Evolutionary conservation across 2,329 filamentous ascomycete genomes (phyloP), one percentile per base, ranked within the genome.

Genomic region (Neonectria hederae): DNA sequence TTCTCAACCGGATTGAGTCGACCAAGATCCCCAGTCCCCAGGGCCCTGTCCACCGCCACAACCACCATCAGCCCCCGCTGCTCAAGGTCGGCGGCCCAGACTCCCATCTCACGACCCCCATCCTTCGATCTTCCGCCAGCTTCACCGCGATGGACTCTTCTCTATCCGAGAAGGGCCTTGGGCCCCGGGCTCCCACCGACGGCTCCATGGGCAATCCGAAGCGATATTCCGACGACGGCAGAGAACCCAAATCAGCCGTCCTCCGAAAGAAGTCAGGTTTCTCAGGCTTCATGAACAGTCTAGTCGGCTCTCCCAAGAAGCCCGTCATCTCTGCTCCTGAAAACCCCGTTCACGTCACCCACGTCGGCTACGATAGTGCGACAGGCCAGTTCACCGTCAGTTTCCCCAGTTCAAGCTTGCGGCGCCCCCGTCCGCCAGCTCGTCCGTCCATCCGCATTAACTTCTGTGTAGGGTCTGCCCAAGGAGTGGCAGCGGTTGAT

Each of bases 401-500:
- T 87, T 22, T 55, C 49, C 32, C 63, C 59, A 30, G 46, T 40
- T 52, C 63, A 57, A 46, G 59, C 59, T 55, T 48, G 28, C 26
- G 58, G 76, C 43, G 24, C 28, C 46, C 59, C 58, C 62, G 52
- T 73, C 35, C 40, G 22, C 38, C 59, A 8, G 22, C 60, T 42
- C 35, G 66, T 70, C 61, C 53, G 55, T 28, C 48, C 54, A 55
- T 55, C 26, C 62, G 43, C 35, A 53, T 61, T 71, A 66, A 70
- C 65, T 62, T 54, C 30, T 32, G 26, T 21, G 66, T 75, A 96
- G 94, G 96, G 96, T 68, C 86, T 99, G 28, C 96, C 96, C 19
- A 97, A 96, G 80, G 96, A 98, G 86, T 99, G 96, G 96, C 95
- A 98, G 81, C 91, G 93, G 66, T 88, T 97, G 77, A 89, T 99